Evolutionary conservation across 192 early-diverging fungal genomes (phyloP), one percentile per base, ranked within the genome.

Genomic region (Gaertneriomyces semiglobifer): DNA sequence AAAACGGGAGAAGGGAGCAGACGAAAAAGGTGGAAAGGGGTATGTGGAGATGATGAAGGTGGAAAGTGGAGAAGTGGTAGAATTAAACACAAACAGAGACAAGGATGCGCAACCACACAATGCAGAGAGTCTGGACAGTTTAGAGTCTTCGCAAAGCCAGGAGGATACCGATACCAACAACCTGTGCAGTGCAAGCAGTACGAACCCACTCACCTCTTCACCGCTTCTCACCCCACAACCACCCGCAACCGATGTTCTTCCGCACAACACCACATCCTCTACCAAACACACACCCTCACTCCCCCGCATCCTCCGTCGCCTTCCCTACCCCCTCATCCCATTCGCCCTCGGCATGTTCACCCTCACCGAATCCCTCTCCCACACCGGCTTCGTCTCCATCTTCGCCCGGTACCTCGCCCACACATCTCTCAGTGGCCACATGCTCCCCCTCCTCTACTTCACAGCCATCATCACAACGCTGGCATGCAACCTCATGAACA

Each of bases 341-440:
- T 95, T 95, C 72, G 77, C 86, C 9, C 70, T 93, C 39, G 88
- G 91, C 18, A 92, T 93, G 90, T 95, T 95, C 77, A 87, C 93
- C 59, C 78, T 93, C 41, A 88, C 91, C 9, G 91, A 82, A 69
- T 85, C 82, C 3, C 83, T 95, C 6, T 73, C 84, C 4, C 46
- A 70, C 25, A 70, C 77, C 8, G 89, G 89, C 0, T 92, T 90
- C 91, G 86, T 83, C 7, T 77, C 81, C 2, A 80, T 83, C 9
- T 80, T 93, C 60, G 86, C 92, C 0, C 76, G 55, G 16, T 78
- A 74, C 4, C 74, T 90, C 14, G 76, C 79, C 14, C 79, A 78
- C 33, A 79, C 89, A 0, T 85, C 86, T 63, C 70, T 79, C 39
- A 75, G 87, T 12, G 86, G 82, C 4, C 71, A 80, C 18, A 66